Conservation (phyloP, 768 basidiomycete genomes). For the Tulasnella sp. region DNA sequence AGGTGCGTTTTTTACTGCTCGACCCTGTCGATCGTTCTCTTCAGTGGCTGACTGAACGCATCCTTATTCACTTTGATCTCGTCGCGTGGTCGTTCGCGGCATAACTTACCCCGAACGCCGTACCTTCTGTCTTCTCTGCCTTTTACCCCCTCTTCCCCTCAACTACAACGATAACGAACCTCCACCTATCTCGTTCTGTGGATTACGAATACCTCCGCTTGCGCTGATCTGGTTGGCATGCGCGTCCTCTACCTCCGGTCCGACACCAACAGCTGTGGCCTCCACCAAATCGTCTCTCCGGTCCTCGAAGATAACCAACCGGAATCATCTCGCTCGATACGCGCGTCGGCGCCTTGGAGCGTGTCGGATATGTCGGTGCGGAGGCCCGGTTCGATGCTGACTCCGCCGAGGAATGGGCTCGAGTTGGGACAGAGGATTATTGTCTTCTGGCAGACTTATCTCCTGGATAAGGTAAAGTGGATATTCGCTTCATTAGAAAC, state of each 20-base stretch:
- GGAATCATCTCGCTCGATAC: neutral
- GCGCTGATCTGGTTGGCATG: no score
- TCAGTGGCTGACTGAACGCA: neutral
- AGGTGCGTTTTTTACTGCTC: neutral
- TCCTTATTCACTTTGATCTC: no score
- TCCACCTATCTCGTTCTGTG: no score
- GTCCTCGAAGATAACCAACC: neutral
- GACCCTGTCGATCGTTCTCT: neutral
- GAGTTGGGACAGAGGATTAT: slow-evolving; percentile 8
- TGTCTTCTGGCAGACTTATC: slow-evolving; percentile 9
- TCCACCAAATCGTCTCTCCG: slow-evolving; percentile 14
- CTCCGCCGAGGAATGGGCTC: neutral
- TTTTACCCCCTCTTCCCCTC: neutral
- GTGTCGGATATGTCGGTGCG: slow-evolving; percentile 17
- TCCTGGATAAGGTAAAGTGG: slow-evolving; percentile 10
- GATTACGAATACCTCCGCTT: neutral
- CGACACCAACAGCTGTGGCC: slow-evolving; percentile 2
- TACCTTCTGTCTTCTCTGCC: no score
- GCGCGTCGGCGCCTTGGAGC: slow-evolving; percentile 14
- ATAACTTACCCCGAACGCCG: neutral
- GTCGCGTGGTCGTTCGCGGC: neutral
- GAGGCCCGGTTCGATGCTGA: slow-evolving; percentile 11
- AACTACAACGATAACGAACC: no score
- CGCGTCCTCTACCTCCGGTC: neutral
- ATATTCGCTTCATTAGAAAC: no score